Base-by-base conservation (phyloP, 345 rosid genomes). In the Lepidium africanum region DNA sequence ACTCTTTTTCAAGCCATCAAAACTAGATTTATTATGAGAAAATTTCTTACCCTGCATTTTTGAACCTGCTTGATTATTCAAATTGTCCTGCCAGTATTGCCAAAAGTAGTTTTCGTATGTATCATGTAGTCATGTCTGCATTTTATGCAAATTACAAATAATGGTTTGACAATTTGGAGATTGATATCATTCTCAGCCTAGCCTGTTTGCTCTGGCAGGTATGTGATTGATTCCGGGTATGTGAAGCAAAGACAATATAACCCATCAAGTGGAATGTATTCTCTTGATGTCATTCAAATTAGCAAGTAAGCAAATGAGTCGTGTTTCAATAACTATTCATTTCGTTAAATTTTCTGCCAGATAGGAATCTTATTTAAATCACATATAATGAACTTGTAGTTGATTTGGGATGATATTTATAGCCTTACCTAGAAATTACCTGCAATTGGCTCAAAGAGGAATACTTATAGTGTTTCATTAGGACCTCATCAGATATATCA, bases 191-290 rank as follows among this genome's bases (percentile, higher is more conserved):
- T 64, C 60, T 81, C 57, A 72, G 39, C n/a, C 47, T 40, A 54
- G 40, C 46, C 23, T 67, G 38, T 65, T 72, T 65, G 0, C 25
- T 57, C 39, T 80, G 67, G 74, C 80, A 94, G 97, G 85, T 94
- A 91, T 76, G 99, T 94, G 38, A 84, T 94, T 69, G 99, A 94
- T 80, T 81, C 88, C 51, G 99, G 97, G 45, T 87, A 79, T 74
- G 99, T 94, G 74, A 94, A 94, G 90, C 97, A 94, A 73, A 87
- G 95, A 19, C 95, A 89, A 40, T 91, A 91, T 82, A 87, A 89
- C 82, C 91, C 99, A 73, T 77, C 95, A 74, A 82, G 90, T 32
- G 96, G 99, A 80, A 86, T 94, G 97, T 91, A 89, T 72, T 94
- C 96, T 77, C 99, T 94, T 58, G 99, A 94, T 81, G 84, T 87